Conservation (phyloP, 148 eudicot species). For the Polygonum aviculare region DNA sequence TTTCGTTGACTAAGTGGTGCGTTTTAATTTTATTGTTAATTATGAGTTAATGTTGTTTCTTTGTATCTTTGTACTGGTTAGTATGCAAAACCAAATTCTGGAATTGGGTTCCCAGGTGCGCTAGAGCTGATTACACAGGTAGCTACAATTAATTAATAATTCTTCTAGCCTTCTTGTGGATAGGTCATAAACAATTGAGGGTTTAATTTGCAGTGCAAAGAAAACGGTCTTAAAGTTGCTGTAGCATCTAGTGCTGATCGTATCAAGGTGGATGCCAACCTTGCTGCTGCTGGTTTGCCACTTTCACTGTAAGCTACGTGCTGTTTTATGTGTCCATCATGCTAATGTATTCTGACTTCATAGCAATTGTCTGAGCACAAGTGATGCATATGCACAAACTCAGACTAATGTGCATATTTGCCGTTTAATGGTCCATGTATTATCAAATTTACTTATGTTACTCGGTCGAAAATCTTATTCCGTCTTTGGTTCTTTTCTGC, state of each 20-base stretch:
- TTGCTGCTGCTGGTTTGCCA: slow-evolving; percentile 88
- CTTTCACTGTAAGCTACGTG: slow-evolving; percentile 48
- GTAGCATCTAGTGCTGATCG: slow-evolving; percentile 99
- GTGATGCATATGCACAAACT: too few relatives aligned
- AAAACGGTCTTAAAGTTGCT: slow-evolving; percentile 87
- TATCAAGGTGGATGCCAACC: slow-evolving; percentile 89
- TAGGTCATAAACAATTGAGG: slow-evolving; percentile 7
- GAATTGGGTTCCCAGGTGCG: slow-evolving; percentile 96
- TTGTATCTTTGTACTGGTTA: slow-evolving; percentile 17
- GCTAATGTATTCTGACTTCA: neutral
- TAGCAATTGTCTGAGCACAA: neutral
- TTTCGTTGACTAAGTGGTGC: slow-evolving; percentile 2
- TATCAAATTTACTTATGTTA: neutral
- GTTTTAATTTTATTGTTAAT: neutral
- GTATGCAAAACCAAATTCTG: slow-evolving; percentile 94
- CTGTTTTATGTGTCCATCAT: neutral
- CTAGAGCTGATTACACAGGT: slow-evolving; percentile 82
- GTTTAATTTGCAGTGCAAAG: slow-evolving; percentile 64
- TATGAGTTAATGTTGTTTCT: neutral
- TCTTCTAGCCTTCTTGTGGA: neutral
- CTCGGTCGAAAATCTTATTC: neutral
- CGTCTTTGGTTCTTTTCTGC: neutral
- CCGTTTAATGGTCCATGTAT: too few relatives aligned
- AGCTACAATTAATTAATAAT: slow-evolving; percentile 2
- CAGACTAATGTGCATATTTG: too few relatives aligned